A percentile compares a stretch with the other conserved stretches of the same genome.
Conservation (phyloP, 2,329 filamentous ascomycete genomes). For the Penicillium sp. region DNA sequence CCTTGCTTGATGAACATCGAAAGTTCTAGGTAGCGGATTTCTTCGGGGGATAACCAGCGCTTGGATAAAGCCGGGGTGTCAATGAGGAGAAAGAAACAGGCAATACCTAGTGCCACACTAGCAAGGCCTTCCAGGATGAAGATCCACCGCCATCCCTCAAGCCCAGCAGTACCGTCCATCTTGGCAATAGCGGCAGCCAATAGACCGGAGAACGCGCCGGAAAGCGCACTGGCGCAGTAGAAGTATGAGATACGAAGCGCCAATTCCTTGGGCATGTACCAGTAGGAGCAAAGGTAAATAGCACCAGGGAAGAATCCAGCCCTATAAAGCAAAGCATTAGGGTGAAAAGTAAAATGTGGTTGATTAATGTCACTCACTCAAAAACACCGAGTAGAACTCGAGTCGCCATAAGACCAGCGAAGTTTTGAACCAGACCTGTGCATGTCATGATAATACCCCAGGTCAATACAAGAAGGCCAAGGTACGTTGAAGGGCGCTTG, state of each 20-base stretch:
- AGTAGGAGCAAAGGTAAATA: conserved; percentile 26
- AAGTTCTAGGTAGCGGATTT: conserved; percentile 39
- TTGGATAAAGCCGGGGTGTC: conserved; percentile 41
- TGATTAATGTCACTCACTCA: conserved; percentile 4
- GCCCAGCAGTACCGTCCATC: conserved; percentile 48
- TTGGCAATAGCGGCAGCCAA: conserved; percentile 49
- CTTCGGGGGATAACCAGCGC: conserved; percentile 38
- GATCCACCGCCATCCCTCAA: conserved; percentile 49
- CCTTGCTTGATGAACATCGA: conserved; percentile 32
- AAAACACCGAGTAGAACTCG: conserved; percentile 15
- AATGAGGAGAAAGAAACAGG: conserved; percentile 43
- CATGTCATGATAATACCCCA: conserved; percentile 19
- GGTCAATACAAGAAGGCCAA: conserved; percentile 12
- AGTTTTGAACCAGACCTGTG: conserved; percentile 19
- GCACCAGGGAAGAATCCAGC: conserved; percentile 27
- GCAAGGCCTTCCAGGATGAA: conserved; percentile 49
- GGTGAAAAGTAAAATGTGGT: neutral
- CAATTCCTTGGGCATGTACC: conserved; percentile 20
- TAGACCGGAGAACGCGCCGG: conserved; percentile 50
- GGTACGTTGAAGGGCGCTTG: conserved; percentile 15
- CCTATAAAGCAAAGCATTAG: neutral
- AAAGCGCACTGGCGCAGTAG: conserved; percentile 25
- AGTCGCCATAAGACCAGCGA: conserved; percentile 11
- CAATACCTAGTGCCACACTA: conserved; percentile 40
- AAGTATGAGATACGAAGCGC: conserved; percentile 23